Conservation (phyloP, 31 red algal species). For the Endocladia muricata region DNA sequence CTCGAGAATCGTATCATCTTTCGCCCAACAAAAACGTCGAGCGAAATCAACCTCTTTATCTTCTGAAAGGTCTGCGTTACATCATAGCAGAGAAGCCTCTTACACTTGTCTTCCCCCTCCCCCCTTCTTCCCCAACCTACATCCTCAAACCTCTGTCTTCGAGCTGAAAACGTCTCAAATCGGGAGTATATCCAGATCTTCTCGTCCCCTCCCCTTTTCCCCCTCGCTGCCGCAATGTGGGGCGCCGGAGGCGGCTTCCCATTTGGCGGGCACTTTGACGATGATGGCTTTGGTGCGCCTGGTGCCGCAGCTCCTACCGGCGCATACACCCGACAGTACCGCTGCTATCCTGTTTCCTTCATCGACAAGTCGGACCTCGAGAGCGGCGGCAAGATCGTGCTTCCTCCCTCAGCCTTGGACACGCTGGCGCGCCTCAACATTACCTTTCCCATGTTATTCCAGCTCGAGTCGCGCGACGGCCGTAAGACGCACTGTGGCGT, state of each 20-base stretch:
- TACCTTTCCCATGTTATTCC: conserved; percentile 92
- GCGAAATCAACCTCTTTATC: too few species aligned
- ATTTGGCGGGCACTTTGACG: conserved; percentile 64
- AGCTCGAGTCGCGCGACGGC: conserved; percentile 52
- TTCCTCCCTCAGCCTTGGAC: conserved; percentile 81
- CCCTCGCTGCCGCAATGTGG: conserved; percentile 50
- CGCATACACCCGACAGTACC: conserved; percentile 75
- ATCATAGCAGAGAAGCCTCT: too few species aligned
- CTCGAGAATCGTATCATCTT: too few species aligned
- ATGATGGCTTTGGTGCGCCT: conserved; percentile 23
- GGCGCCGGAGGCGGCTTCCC: conserved; percentile 48
- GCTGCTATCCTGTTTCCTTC: conserved; percentile 92
- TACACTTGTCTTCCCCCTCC: too few species aligned
- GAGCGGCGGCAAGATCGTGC: conserved; percentile 86
- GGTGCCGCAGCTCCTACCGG: conserved; percentile 52
- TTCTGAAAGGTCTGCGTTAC: too few species aligned
- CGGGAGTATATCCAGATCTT: too few species aligned
- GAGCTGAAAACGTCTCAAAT: too few species aligned
- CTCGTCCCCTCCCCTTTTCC: too few species aligned
- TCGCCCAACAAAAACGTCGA: too few species aligned
- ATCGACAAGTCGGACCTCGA: conserved; percentile 94
- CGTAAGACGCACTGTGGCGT: conserved; percentile 90
- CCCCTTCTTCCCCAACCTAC: too few species aligned
- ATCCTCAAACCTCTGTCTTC: too few species aligned
- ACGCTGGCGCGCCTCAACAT: conserved; percentile 74